These are phyloP conservation scores for Nitzschia palea DNA, from an alignment of 108 stramenopile species.

Conservation along the genomic window DNA sequence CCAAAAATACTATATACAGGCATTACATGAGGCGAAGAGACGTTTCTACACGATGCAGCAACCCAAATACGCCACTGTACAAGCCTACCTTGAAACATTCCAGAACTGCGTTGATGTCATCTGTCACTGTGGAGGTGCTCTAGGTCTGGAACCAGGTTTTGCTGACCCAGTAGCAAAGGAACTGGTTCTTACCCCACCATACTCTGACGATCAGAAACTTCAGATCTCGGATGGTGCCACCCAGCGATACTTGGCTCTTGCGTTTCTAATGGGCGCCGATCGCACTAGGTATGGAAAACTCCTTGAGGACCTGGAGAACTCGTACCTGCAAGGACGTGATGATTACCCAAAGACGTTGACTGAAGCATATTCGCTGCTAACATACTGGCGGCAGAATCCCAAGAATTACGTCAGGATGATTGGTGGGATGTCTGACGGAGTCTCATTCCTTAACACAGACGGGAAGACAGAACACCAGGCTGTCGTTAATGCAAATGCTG, in stretches of 20 bases:
- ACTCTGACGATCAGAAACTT: not conserved
- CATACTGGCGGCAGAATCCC: not conserved
- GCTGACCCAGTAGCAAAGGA: not conserved
- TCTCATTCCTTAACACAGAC: not conserved
- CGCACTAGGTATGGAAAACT: slow-evolving; percentile 1
- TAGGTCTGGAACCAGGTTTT: not conserved
- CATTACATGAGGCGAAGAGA: slow-evolving; percentile 3
- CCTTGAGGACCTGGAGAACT: slow-evolving; percentile 25
- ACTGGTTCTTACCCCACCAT: not conserved
- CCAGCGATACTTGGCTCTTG: slow-evolving; percentile 2
- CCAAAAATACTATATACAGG: slow-evolving; percentile 4
- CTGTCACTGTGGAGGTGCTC: not conserved
- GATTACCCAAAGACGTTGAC: not conserved
- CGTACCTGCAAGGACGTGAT: not conserved
- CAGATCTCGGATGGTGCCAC: not conserved
- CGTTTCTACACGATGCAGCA: not conserved
- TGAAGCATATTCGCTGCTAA: not conserved
- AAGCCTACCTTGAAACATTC: slow-evolving; percentile 4
- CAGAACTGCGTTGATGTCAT: not conserved
- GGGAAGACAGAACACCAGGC: no score
- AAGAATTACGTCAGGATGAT: not conserved
- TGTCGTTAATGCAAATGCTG: no score
- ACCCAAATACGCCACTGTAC: not conserved
- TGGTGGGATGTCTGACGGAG: not conserved
- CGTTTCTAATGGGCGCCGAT: not conserved